These are phyloP conservation scores for Vitis hybrid DNA, from an alignment of 177 flowering plant species.

Conservation along the genomic window DNA sequence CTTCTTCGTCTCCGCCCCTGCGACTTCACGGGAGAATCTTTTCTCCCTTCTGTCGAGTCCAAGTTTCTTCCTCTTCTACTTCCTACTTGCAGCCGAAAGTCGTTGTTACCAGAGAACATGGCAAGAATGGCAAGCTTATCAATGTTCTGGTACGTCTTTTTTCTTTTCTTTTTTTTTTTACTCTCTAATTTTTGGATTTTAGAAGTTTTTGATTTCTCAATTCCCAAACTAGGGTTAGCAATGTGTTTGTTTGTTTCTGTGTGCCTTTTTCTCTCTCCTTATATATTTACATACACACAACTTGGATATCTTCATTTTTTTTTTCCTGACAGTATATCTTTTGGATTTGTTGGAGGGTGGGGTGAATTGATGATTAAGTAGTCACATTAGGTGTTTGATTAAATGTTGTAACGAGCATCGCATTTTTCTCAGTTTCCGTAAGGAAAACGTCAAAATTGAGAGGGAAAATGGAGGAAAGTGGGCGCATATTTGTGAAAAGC, in stretches of 20 bases:
- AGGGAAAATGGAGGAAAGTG: too few relatives aligned
- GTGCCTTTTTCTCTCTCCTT: background rate
- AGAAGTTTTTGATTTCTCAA: too few relatives aligned
- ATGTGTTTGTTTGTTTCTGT: background rate
- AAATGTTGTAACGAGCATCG: slow-evolving; percentile 8
- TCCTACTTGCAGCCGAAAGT: slow-evolving; percentile 45
- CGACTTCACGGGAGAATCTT: slow-evolving; percentile 17
- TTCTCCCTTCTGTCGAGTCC: slow-evolving; percentile 14
- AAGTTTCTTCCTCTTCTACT: slow-evolving; percentile 27
- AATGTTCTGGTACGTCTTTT: slow-evolving; percentile 50
- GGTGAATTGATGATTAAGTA: slow-evolving; percentile 5
- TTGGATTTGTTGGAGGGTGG: background rate
- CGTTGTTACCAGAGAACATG: slow-evolving; percentile 89
- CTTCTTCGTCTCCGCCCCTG: slow-evolving; percentile 15
- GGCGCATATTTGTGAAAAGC: too few relatives aligned
- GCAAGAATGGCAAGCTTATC: slow-evolving; percentile 89
- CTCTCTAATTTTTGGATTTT: too few relatives aligned
- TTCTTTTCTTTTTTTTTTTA: background rate
- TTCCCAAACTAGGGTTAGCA: background rate
- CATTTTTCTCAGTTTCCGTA: background rate
- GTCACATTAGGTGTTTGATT: slow-evolving; percentile 13
- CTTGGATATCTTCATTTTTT: background rate
- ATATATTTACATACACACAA: too few relatives aligned
- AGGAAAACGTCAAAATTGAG: too few relatives aligned
- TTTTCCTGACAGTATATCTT: too few relatives aligned